Base-by-base conservation (phyloP, 2,329 filamentous ascomycete genomes). In the Sphaerulina vaccinii region DNA sequence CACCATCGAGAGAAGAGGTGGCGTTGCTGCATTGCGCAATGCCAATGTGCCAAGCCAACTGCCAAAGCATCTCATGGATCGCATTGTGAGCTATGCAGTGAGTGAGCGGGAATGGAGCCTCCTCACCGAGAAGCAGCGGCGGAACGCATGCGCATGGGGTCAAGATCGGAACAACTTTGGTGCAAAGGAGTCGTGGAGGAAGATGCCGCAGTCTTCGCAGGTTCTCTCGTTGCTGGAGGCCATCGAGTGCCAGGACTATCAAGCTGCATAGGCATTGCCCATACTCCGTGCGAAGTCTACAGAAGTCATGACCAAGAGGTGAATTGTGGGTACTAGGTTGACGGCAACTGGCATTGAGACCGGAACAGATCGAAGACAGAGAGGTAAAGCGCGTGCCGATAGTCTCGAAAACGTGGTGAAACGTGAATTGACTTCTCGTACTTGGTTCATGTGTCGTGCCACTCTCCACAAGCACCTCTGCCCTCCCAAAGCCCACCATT, bases 231-330 rank as follows among this genome's bases (percentile, higher is more conserved):
- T 74, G 45, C 65, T 75, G 27, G 69, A 74, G 41, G 55, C 56
- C 13, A 68, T 72, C 41, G 64, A 61, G 6, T 74, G 71, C 56
- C 58, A 73, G 39, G 58, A 60, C 11, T 74, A 74, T 58, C 61
- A 68, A 51, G 27, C 45, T 22, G 48, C 52, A 18, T 58, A 52
- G 27, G 44, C 10, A 32, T 4, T 8, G 2, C 1, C 10, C 9
- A 32, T 10, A 29, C 27, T 29, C 8, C 9, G 7, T 29, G n/a
- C n/a, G n/a, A n/a, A n/a, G n/a, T n/a, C n/a, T n/a, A n/a, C n/a
- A n/a, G n/a, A n/a, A n/a, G n/a, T n/a, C n/a, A n/a, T n/a, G n/a
- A n/a, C n/a, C n/a, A n/a, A n/a, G n/a, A n/a, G n/a, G n/a, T n/a
- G n/a, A n/a, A n/a, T n/a, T n/a, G n/a, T n/a, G n/a, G n/a, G n/a